phyloP scores from a whole-genome alignment of 108 stramenopile species.

The Schizochytrium sp. region DNA sequence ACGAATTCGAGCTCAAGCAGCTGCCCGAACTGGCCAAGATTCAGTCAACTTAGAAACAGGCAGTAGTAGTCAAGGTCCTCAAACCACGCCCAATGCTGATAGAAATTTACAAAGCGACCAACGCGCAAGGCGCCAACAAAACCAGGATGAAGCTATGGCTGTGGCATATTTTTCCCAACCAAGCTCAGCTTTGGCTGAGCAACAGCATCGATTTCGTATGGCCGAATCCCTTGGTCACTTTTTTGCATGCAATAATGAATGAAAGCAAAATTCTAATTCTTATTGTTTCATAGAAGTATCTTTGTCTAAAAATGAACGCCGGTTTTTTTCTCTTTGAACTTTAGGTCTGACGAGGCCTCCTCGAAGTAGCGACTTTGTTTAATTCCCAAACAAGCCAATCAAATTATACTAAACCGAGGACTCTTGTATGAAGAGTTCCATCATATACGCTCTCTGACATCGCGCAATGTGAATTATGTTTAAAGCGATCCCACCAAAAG shows the following conservation, averaged over 20 bases:
- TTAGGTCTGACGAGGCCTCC: too few relatives aligned
- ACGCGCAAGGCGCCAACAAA: background rate
- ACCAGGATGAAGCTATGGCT: conserved; percentile 49
- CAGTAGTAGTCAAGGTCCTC: background rate
- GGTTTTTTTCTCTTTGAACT: too few relatives aligned
- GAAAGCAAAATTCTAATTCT: too few relatives aligned
- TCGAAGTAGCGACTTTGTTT: too few relatives aligned
- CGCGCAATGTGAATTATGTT: too few relatives aligned
- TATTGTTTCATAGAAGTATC: too few relatives aligned
- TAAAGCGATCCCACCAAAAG: too few relatives aligned
- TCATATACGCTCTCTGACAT: too few relatives aligned
- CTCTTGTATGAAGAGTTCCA: too few relatives aligned
- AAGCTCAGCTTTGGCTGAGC: conserved; percentile 47
- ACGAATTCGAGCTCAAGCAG: conserved; percentile 12
- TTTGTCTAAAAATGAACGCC: too few relatives aligned
- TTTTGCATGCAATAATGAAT: conserved; percentile 24
- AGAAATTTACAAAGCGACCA: background rate
- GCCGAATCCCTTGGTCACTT: conserved; percentile 30
- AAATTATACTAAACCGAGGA: too few relatives aligned
- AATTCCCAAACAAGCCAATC: too few relatives aligned
- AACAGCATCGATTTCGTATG: conserved; percentile 49
- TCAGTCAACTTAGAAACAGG: background rate
- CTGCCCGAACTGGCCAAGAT: background rate
- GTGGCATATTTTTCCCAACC: conserved; percentile 38
- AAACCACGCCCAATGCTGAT: background rate